A percentile compares a stretch with the other conserved stretches of the same genome.
Conservation (phyloP, 768 basidiomycete genomes). For the Calocera viscosa region DNA sequence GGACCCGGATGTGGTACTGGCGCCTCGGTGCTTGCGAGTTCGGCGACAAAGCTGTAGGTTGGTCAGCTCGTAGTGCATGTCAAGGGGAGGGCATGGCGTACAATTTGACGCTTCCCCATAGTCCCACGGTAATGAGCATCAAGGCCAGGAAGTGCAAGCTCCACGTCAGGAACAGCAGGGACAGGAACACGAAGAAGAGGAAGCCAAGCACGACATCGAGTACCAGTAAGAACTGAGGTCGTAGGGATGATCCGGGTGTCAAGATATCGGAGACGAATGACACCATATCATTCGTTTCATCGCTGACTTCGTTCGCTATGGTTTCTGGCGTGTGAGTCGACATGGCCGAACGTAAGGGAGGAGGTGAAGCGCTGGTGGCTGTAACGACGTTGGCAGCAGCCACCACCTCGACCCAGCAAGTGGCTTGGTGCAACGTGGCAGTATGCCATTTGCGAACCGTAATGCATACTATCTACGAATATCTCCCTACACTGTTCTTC, state of each 20-base stretch:
- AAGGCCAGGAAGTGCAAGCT: conserved; percentile 57
- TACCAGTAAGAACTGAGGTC: conserved; percentile 52
- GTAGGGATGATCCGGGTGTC: conserved; percentile 61
- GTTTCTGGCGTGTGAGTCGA: not conserved
- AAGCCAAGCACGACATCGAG: conserved; percentile 49
- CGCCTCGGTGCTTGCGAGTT: conserved; percentile 34
- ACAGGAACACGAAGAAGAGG: conserved; percentile 47
- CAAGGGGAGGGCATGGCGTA: conserved; percentile 25
- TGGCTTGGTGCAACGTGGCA: not conserved
- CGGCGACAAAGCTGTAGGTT: conserved; percentile 49
- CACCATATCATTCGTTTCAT: not conserved
- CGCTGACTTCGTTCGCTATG: not conserved
- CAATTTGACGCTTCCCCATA: conserved; percentile 80
- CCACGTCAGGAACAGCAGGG: conserved; percentile 46
- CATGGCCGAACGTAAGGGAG: not conserved
- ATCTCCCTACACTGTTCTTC: conserved; percentile 58
- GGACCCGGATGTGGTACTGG: conserved; percentile 19
- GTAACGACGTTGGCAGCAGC: not conserved
- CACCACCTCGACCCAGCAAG: not conserved
- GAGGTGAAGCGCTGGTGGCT: not conserved
- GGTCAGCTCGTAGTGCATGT: conserved; percentile 7
- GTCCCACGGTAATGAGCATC: conserved; percentile 48
- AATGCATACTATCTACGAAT: conserved; percentile 78
- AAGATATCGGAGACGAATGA: conserved; percentile 46
- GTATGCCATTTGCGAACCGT: conserved; percentile 41